Evolutionary conservation across 768 basidiomycete species (phyloP), one percentile per base, ranked within the genome.

Genomic region (Suillus clintonianus): DNA sequence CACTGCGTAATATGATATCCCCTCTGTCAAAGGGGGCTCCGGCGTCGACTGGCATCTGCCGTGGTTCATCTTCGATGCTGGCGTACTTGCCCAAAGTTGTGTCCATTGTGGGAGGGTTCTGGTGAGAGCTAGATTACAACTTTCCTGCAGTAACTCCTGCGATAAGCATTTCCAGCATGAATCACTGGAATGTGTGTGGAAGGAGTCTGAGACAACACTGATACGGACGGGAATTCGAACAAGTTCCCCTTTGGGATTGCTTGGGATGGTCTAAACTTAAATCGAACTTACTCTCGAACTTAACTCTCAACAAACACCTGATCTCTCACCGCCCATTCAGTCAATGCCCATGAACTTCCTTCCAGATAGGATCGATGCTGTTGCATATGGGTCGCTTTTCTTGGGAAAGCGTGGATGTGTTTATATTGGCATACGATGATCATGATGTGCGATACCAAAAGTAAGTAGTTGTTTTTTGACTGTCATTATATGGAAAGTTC

Each of bases 1-100:
- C 84, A 10, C 86, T 83, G 59, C 83, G 81, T 47, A 89, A 73
- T 60, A 86, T 81, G 59, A 88, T 74, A 66, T 87, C 85, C 62
- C 83, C 83, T 64, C 82, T 73, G 65, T 86, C 73, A 71, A 87
- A 87, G 3, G 86, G 85, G 32, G 70, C 41, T 24, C 62, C 68
- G 17, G 78, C 76, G 41, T 79, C 69, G 30, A 71, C 62, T 10
- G 68, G 74, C n/a, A 32, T 63, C 17, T 60, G 51, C 51, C 17
- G 59, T 42, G 66, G 51, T 48, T 32, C 54, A 30, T 68, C 67
- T 42, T 8, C 50, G 43, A 36, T 34, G 51, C 30, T n/a, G 51
- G 19, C 19, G 19, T 34, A n/a, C 30, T 53, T n/a, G 32, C 1
- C 1, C 51, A 36, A 34, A 14, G 32, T 5, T 13, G 19, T 42